Base-by-base conservation (phyloP, 2,329 filamentous ascomycete species). In the Teratosphaeria viscida region DNA sequence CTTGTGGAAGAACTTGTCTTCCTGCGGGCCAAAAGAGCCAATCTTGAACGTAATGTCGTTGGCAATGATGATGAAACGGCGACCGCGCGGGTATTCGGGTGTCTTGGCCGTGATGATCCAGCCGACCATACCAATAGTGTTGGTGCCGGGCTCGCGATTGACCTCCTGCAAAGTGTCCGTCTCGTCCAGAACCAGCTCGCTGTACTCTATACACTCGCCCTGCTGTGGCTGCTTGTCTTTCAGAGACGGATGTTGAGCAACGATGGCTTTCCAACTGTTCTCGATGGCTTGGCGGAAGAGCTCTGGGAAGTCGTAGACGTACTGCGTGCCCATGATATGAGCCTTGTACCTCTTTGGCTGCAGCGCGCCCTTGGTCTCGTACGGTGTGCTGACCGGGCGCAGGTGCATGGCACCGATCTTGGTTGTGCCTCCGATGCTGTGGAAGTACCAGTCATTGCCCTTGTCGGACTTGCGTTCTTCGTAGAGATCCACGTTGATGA, bases 31-130 rank as follows among this genome's bases (percentile, higher is more conserved):
- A 74, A 99, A 99, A 1, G 90, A 96, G 71, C 94, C 94, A 74
- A 97, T 99, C 82, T 95, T 95, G 83, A 90, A 97, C 19, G 94
- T 99, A 75, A 99, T 99, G 72, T 99, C 94, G 82, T 99, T 99
- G 82, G 94, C 92, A 64, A 99, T 87, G 65, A 99, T 90, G 73
- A 99, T 86, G 77, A 97, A 96, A 72, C 89, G 89, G 67, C 94
- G 85, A 61, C 94, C 94, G 65, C 85, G 83, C 60, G 94, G 92
- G 74, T 99, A 99, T 76, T 99, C 94, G 10, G 94, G 94, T 1
- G 94, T 97, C 73, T 86, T 90, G 16, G 92, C 94, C 63, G 90
- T 95, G 74, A 97, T 87, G 66, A 97, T 84, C 94, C 94, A 99
- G 66, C 91, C 94, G 59, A 99, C 92, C 94, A 99, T 99, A 78